Evolutionary conservation across 1,139 yeast genomes (phyloP), one percentile per base, ranked within the genome.

Genomic region (Zygoascus hellenicus): DNA sequence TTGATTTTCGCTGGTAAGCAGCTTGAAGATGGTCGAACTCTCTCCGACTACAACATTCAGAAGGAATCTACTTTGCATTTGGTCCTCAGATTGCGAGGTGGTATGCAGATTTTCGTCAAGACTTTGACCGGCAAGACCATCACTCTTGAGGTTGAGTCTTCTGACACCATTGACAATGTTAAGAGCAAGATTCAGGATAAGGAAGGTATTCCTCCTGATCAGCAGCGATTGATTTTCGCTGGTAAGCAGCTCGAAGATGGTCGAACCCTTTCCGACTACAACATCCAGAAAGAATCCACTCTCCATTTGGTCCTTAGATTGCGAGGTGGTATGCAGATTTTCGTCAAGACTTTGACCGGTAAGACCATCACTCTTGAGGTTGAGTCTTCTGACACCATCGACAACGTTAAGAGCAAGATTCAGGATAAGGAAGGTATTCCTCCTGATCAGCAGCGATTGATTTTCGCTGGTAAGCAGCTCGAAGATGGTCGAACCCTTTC

Each of bases 351-450:
- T 54, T 73, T 82, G 65, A 82, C 89, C 48, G 89, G 89, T 68
- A 82, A 83, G 77, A 83, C 88, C 56, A 81, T 83, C 66, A 83
- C 88, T 60, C 71, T 81, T 56, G 96, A 89, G 75, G 97, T 83
- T 55, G 92, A 83, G 69, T 83, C 90, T 40, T 83, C 90, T 46
- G 92, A 83, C 75, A 83, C 90, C 55, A 83, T 83, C 61, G 90
- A 83, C 72, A 83, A 83, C 66, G 90, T 83, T 68, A 83, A 83
- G 75, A 76, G 85, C 59, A 83, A 83, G 75, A 83, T 83, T 59
- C 90, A 83, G 70, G 90, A 83, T 72, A 83, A 83, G 77, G 90
- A 83, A 68, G 90, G 92, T 57, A 83, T 83, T 59, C 92, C 92
- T 62, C 90, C 90, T 53, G 92, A 83, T 72, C 90, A 83, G 68